Base-by-base conservation (phyloP, 2,329 filamentous ascomycete genomes). In the Ceratocystis papillata region DNA sequence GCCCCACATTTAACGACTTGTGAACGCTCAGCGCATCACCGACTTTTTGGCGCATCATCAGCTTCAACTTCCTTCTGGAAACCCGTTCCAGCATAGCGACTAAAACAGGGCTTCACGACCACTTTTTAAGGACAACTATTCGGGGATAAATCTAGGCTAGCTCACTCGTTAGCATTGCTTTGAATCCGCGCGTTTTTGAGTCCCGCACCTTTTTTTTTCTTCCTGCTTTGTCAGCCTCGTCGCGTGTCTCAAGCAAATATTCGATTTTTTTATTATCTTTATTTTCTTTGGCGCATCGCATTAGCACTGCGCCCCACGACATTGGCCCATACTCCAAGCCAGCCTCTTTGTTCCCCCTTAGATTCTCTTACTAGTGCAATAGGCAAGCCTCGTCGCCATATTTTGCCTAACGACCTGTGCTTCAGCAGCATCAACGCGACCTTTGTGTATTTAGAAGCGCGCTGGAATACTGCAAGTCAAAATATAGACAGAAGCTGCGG, bases 211-310 rank as follows among this genome's bases (percentile, higher is more conserved):
- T 25, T 25, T 62, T 15, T 44, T 22, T 62, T 10, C 17, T 20
- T 20, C 55, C n/a, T 45, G 33, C 59, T 44, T 44, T 55, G 22
- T 65, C 64, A 65, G 64, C 64, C 64, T 65, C 37, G 64, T 65
- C 64, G 57, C 63, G 63, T 55, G 37, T 53, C 50, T 37, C 48
- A 53, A 15, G 48, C 48, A 53, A 53, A 53, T 53, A 53, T 53
- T 53, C 48, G 45, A 45, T 59, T 53, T 65, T 65, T 65, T n/a
- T 7, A 7, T 12, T n/a, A 15, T 65, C 60, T 37, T 44, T 46
- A 28, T 48, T 22, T 53, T 10, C 22, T 6, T 28, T 28, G 44
- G 62, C 22, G 37, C 44, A 65, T 57, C 46, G 46, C 41, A 62
- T 62, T 45, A 46, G 33, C 60, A 37, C 5, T 12, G 10, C 55